Evolutionary conservation across 129 eudicot genomes (phyloP), one percentile per base, ranked within the genome.

Genomic region (Pittosporum tobira): DNA sequence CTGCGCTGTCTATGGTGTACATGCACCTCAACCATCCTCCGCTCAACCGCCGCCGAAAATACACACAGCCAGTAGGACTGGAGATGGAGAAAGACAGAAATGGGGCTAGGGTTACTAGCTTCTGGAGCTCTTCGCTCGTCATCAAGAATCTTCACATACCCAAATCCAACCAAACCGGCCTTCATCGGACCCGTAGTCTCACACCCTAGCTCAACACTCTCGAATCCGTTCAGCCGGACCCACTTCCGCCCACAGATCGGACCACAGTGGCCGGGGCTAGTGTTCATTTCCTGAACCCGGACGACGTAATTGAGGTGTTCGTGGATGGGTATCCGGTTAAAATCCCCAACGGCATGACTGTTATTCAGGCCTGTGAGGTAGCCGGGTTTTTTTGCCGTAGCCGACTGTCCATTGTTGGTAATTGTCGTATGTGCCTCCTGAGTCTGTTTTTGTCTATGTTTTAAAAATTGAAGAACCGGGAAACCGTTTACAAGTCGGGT

Each of bases 271-370:
- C 74, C 26, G 94, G 94, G 0, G 99, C 99, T n/a, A 64, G 96
- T 62, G 82, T 93, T 65, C 91, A 93, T 48, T 76, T 74, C 51
- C 80, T 96, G 14, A 87, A 81, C 31, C 99, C 94, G 1, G 96
- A 93, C 24, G 99, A 93, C 16, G 99, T 72, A 2, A 87, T 93
- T 40, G 99, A 93, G 79, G 96, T 93, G 0, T 83, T 81, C 66
- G 99, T 93, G 0, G 99, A 93, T 66, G 99, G 99, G 0, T 93
- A 81, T 47, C 84, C 99, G 20, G 99, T 93, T 55, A 93, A 87
- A 73, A 74, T 93, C 78, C 99, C 99, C 0, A 93, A 93, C 68
- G 96, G 99, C n/a, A 78, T 93, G 83, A 81, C 99, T 11, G 95
- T 87, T 6, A 74, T 91, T 10, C 99, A 91, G 75, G 99, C 99